phyloP scores from a whole-genome alignment of 176 grass and related monocot genomes.

The Miscanthus lutarioriparius region DNA sequence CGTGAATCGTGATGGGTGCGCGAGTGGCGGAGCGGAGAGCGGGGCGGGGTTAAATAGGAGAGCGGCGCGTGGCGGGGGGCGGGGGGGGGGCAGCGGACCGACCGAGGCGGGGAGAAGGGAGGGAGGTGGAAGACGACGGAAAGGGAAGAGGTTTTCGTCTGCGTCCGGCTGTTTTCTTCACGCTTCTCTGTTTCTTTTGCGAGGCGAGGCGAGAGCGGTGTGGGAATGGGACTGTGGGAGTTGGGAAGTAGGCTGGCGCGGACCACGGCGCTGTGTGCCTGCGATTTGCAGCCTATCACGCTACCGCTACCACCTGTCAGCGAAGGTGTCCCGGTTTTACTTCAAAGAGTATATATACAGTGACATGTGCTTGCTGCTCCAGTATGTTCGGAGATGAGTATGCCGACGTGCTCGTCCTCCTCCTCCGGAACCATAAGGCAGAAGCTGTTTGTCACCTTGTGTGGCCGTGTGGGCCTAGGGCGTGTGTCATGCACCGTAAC shows the following conservation, averaged over 20 bases:
- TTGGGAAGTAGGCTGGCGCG: background rate
- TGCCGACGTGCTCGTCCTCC: background rate
- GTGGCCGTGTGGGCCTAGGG: no score
- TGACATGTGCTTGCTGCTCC: background rate
- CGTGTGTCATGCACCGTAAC: no score
- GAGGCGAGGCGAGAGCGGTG: background rate
- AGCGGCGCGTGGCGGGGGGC: background rate
- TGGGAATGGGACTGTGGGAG: background rate
- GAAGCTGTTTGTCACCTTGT: background rate
- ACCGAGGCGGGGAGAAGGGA: background rate
- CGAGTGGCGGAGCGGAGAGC: slow-evolving; percentile 42
- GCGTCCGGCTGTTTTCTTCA: slow-evolving; percentile 5
- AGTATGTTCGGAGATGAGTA: background rate
- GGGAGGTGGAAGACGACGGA: slow-evolving; percentile 1
- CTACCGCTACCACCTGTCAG: background rate
- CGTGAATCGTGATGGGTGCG: background rate
- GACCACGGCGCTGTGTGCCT: background rate
- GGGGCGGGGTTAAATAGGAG: slow-evolving; percentile 26
- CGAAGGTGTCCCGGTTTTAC: background rate
- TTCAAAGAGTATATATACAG: background rate
- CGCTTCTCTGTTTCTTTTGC: background rate
- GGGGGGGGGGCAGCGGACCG: background rate
- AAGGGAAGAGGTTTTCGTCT: slow-evolving; percentile 26
- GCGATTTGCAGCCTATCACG: background rate
- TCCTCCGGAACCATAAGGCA: no score